Evolutionary conservation across 768 basidiomycete genomes (phyloP).

Genomic region (Pleurotus sapidus): DNA sequence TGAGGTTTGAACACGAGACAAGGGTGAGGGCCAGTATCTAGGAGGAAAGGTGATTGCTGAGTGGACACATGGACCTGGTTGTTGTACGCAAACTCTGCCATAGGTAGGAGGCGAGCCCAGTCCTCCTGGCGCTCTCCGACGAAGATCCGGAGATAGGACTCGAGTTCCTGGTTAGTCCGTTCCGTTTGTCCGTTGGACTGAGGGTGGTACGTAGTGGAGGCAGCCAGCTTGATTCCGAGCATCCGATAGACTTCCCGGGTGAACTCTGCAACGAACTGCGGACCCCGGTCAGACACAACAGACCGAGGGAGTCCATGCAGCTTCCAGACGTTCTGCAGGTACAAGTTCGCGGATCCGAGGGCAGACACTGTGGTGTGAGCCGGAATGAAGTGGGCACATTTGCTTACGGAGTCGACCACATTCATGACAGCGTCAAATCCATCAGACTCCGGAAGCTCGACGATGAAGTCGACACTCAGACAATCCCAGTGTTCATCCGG

Average conservation of each 20-base stretch:
- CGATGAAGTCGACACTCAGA: conserved; percentile 34
- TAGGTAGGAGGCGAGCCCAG: conserved; percentile 34
- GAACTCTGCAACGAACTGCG: too few relatives aligned
- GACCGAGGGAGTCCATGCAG: too few relatives aligned
- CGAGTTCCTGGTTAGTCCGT: conserved; percentile 32
- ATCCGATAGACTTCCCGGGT: too few relatives aligned
- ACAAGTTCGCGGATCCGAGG: too few relatives aligned
- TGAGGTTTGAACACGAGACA: too few relatives aligned
- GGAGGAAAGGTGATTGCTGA: conserved; percentile 31
- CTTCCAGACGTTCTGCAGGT: too few relatives aligned
- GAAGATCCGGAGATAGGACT: conserved; percentile 32
- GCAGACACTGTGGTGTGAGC: too few relatives aligned
- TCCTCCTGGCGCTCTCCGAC: conserved; percentile 36
- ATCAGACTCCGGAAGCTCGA: too few relatives aligned
- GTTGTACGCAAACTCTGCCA: conserved; percentile 41
- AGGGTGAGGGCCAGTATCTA: conserved; percentile 30
- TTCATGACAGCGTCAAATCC: too few relatives aligned
- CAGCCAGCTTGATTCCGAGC: conserved; percentile 14
- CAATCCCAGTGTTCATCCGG: conserved; percentile 24
- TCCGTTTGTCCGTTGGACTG: conserved; percentile 38
- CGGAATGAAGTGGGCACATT: too few relatives aligned
- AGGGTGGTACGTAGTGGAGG: conserved; percentile 41
- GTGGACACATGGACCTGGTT: conserved; percentile 30
- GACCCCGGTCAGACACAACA: too few relatives aligned
- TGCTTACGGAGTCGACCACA: too few relatives aligned